These are phyloP conservation scores for Zygosaccharomyces siamensis DNA, from an alignment of 805 yeast genomes.

Conservation along the genomic window DNA sequence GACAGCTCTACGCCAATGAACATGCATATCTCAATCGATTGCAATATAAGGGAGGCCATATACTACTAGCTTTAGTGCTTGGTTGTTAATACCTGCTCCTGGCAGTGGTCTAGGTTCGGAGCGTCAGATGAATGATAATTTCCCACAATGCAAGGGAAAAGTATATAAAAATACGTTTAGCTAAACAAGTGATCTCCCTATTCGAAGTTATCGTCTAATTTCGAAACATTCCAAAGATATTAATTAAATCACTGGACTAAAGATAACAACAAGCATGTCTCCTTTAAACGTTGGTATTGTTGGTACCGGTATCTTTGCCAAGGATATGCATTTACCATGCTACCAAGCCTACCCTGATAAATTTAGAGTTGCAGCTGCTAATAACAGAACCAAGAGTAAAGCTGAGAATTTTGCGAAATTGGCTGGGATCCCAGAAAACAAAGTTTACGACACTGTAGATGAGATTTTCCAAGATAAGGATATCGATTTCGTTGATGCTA, in stretches of 20 bases:
- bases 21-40: too few species aligned
- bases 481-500: conserved; percentile 75
- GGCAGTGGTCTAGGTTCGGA: too few species aligned
- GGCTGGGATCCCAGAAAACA: conserved; percentile 47
- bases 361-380: conserved; percentile 62
- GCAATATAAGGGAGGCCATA: too few species aligned
- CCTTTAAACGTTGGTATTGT: conserved; percentile 57
- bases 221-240: background rate
- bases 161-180: too few species aligned
- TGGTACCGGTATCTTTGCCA: conserved; percentile 88
- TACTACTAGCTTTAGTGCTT: too few species aligned
- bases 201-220: too few species aligned
- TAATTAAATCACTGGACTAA: background rate
- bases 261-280: conserved; percentile 11
- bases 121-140: too few species aligned
- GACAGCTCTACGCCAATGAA: too few species aligned
- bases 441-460: conserved; percentile 59
- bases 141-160: too few species aligned
- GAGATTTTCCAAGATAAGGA: conserved; percentile 60
- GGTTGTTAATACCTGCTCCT: too few species aligned
- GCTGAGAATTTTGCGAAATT: conserved; percentile 71
- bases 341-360: conserved; percentile 45
- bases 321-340: conserved; percentile 76
- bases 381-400: conserved; percentile 77
- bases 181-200: background rate